phyloP scores from a whole-genome alignment of 164 flowering plant species.

The Echeveria elegans region DNA sequence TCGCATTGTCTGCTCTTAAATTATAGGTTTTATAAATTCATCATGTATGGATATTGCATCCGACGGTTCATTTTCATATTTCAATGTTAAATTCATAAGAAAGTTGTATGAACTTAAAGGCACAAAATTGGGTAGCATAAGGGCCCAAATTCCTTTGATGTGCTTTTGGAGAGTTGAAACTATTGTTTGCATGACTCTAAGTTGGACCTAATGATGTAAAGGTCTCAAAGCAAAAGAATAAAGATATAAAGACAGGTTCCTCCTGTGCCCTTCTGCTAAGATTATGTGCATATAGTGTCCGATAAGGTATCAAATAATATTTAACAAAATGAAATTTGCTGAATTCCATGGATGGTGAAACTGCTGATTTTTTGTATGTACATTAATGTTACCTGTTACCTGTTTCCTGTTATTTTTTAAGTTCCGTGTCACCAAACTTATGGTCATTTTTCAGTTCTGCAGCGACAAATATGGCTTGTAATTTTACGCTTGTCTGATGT shows the following conservation, averaged over 20 bases:
- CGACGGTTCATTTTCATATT: background rate
- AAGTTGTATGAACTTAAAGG: conserved; percentile 9
- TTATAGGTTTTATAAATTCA: background rate
- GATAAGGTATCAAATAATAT: conserved; percentile 9
- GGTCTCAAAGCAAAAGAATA: conserved; percentile 14
- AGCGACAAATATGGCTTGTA: background rate
- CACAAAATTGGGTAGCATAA: conserved; percentile 10
- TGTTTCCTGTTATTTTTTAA: background rate
- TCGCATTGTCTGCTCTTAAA: background rate
- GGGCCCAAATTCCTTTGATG: conserved; percentile 11
- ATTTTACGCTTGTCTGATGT: background rate
- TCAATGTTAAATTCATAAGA: background rate
- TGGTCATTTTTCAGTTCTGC: background rate
- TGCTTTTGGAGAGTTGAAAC: conserved; percentile 4
- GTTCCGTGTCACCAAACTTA: background rate
- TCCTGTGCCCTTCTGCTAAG: background rate
- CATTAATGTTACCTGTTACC: background rate
- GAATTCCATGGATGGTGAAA: background rate
- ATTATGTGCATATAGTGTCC: background rate
- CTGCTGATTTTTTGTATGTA: background rate
- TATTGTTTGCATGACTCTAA: conserved; percentile 4
- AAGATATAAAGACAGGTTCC: conserved; percentile 10
- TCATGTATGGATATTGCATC: background rate
- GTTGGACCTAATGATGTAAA: conserved; percentile 21
- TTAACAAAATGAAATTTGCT: background rate